Base-by-base conservation (phyloP, 345 rosid species). In the Bretschneidera sinensis region DNA sequence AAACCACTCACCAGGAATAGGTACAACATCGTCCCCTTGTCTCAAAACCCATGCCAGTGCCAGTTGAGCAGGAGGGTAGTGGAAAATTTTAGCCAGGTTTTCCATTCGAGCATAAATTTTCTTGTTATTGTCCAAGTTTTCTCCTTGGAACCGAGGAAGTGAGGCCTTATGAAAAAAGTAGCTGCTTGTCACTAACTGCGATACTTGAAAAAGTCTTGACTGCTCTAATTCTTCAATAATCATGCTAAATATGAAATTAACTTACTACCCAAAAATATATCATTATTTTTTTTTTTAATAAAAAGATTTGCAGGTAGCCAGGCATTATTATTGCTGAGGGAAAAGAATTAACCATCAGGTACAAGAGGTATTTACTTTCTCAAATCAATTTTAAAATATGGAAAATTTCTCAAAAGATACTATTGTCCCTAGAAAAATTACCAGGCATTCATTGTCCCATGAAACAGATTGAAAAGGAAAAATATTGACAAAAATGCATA, bases 31-130 rank as follows among this genome's bases (percentile, higher is more conserved):
- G 0, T 79, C 71, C 24, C 79, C 82, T 62, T 77, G 82, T 28
- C 64, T 61, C 18, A 84, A 76, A 71, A 84, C 25, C 89, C 86
- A 84, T 17, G 89, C 84, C 20, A 84, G 67, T 19, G 84, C 82
- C 7, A 77, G 68, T 65, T 81, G 86, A 48, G 78, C 71, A 19
- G 82, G 71, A 43, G 81, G 24, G 55, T 86, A 81, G 21, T 64
- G 67, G 54, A 62, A 75, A 71, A 73, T 81, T 69, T 65, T 63
- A 0, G 81, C 71, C 15, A 71, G 76, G 22, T 57, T 72, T 55
- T 65, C 81, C 1, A 79, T 14, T 39, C 76, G 68, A 20, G 17
- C 17, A 45, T 77, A 84, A 20, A 77, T 67, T 25, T 7, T 49
- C 57, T 69, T 84, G 73, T 84, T 84, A 65, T 65, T 73, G 1